Base-by-base conservation (phyloP, 306 rosid species). In the Hippophae rhamnoides region DNA sequence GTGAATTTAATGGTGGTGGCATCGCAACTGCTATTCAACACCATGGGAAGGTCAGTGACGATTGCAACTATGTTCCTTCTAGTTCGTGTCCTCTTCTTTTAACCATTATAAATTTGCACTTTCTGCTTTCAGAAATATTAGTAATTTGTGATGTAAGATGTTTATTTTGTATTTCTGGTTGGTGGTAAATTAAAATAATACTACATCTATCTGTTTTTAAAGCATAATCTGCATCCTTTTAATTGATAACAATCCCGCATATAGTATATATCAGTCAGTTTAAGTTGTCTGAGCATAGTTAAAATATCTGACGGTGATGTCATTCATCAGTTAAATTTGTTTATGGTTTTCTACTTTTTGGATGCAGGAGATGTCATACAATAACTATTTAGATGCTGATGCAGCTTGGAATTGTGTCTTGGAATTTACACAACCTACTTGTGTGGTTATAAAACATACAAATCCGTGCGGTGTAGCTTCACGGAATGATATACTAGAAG, bases 401-500 rank as follows among this genome's bases (percentile, higher is more conserved):
- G 98, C 92, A 38, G 98, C 95, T 60, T 92, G 98, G 95, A 92
- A 92, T 71, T 87, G 96, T 69, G 96, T 85, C 42, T 78, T 89
- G 23, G 95, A 85, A 81, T 92, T 87, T 61, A 72, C 41, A 58
- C 66, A 76, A 63, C 95, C 95, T 60, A 85, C 95, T 0, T 92
- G 98, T 73, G 98, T 87, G 9, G 70, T 87, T 59, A 96, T 87
- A 61, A 92, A 87, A 81, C 96, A 85, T 65, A 85, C 98, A 61
- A 92, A 92, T 81, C 96, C 96, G 3, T 92, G 98, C 56, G 93
- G 96, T 45, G 97, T 79, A 67, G 95, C 98, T 62, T 92, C 98
- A 60, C 88, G 98, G 41, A 82, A 74, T 65, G 87, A 92, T 73
- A 85, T 87, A 61, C 83, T 83, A 56, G 96, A 92, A 83, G 96